These are phyloP conservation scores for Fraxinus angustifolia DNA, from an alignment of 305 asterid species.

Conservation along the genomic window DNA sequence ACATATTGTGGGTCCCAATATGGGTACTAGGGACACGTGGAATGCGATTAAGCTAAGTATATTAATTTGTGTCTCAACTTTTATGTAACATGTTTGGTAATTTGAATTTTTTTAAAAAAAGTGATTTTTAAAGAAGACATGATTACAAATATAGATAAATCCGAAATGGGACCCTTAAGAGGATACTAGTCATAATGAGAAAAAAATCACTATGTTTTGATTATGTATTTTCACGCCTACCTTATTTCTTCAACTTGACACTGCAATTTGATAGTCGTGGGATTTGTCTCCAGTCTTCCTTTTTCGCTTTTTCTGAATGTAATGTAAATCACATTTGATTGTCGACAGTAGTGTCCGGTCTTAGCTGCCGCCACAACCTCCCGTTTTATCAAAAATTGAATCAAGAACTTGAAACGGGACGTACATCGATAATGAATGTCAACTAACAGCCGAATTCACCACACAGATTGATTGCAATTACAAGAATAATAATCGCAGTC, in stretches of 20 bases:
- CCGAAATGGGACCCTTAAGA: neutral
- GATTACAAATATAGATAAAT: neutral
- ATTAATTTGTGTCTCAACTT: neutral
- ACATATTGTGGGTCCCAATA: slow-evolving; percentile 48
- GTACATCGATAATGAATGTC: neutral
- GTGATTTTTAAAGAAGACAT: neutral
- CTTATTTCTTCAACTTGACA: neutral
- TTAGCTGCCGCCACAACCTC: neutral
- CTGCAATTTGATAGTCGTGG: neutral
- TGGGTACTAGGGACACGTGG: slow-evolving; percentile 16
- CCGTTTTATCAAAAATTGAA: neutral
- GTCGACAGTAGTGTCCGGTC: neutral
- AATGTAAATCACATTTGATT: neutral
- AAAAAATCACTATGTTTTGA: neutral
- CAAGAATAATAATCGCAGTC: too few relatives aligned
- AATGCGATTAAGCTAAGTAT: slow-evolving; percentile 10
- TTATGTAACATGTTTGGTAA: neutral
- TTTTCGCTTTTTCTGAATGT: neutral
- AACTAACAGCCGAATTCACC: neutral
- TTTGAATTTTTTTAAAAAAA: too few relatives aligned
- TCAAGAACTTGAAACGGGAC: neutral
- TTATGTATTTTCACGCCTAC: slow-evolving; percentile 15
- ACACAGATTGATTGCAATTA: too few relatives aligned
- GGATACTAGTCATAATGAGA: neutral
- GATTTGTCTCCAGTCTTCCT: neutral